These are phyloP conservation scores for Ascochyta lentis DNA, from an alignment of 2,329 filamentous ascomycete genomes.

Conservation along the genomic window DNA sequence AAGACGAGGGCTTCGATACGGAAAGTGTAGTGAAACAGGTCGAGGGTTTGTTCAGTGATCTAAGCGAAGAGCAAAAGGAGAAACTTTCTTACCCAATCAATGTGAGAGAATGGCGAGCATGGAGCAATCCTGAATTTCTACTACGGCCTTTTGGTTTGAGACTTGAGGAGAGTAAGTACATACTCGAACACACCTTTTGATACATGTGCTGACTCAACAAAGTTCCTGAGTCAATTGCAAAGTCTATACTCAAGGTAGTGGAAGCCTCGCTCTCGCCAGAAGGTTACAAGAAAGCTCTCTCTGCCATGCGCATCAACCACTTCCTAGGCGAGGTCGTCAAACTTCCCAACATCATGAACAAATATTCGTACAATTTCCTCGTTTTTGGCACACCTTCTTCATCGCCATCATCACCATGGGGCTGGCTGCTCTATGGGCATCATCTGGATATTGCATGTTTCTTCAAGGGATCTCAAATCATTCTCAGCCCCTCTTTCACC, in stretches of 20 bases:
- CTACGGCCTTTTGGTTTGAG: constrained; percentile 72
- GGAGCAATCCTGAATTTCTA: constrained; percentile 76
- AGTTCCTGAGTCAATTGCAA: constrained; percentile 39
- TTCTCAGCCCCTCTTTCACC: constrained; percentile 77
- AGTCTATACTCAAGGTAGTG: constrained; percentile 63
- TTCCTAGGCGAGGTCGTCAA: constrained; percentile 74
- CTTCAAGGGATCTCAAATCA: constrained; percentile 68
- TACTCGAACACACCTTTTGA: background rate
- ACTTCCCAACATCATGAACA: constrained; percentile 70
- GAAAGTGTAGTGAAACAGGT: constrained; percentile 62
- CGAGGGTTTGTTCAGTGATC: constrained; percentile 53
- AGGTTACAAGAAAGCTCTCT: constrained; percentile 73
- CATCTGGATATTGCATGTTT: constrained; percentile 78
- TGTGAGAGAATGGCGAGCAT: constrained; percentile 73
- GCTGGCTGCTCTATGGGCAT: constrained; percentile 78
- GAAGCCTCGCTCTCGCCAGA: constrained; percentile 68
- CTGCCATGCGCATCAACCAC: constrained; percentile 76
- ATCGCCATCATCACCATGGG: constrained; percentile 65
- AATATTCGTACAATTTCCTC: constrained; percentile 77
- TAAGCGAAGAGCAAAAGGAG: constrained; percentile 59
- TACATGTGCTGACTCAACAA: constrained; percentile 10
- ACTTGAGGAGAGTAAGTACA: constrained; percentile 63
- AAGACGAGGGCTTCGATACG: constrained; percentile 70
- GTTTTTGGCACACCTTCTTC: constrained; percentile 70
- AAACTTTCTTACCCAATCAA: constrained; percentile 68